Evolutionary conservation across 2,329 filamentous ascomycete species (phyloP).

Genomic region (Pseudocercospora musae): DNA sequence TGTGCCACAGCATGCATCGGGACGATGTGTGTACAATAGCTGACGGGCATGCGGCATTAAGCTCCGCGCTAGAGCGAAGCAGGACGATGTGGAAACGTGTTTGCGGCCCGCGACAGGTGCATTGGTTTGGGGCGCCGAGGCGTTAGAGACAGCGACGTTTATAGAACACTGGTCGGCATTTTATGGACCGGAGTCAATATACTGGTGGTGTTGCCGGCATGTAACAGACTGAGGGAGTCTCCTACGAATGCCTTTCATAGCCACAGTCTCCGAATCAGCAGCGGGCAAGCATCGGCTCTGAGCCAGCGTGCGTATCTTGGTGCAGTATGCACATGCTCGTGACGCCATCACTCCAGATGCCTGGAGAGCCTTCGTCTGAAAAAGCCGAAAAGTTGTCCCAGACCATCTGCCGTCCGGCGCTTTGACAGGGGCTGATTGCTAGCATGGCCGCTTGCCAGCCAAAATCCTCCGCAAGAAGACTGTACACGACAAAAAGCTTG

Average conservation of each 20-base stretch:
- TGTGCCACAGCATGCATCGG: neutral
- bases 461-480: neutral
- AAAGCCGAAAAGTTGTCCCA: neutral
- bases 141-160: neutral
- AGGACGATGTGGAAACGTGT: neutral
- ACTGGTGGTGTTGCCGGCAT: neutral
- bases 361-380: constrained; percentile 3
- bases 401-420: constrained; percentile 8
- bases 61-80: neutral
- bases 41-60: neutral
- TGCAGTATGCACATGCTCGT: constrained; percentile 2
- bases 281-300: neutral
- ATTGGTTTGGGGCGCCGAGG: neutral
- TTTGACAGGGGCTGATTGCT: constrained; percentile 2
- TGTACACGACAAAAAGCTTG: neutral
- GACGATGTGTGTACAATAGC: neutral
- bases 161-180: neutral
- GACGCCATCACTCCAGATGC: constrained; percentile 3
- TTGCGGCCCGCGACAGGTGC: neutral
- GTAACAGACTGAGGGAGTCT: neutral
- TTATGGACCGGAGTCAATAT: neutral
- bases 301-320: neutral
- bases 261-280: neutral
- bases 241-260: neutral
- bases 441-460: neutral